Evolutionary conservation across 441 rosid genomes (phyloP).

Genomic region (Brassica balearica): DNA sequence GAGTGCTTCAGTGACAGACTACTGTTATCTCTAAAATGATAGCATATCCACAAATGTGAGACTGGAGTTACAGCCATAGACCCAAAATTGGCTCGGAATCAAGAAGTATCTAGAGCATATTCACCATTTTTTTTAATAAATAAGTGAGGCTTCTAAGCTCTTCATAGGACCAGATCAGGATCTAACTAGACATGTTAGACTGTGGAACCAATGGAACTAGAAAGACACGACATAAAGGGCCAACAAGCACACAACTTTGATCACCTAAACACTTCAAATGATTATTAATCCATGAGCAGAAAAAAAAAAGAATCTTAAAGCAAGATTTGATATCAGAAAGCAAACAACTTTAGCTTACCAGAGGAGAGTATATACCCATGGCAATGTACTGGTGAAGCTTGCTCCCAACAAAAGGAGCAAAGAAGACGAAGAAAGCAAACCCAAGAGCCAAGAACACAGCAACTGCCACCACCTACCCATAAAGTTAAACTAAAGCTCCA

Average conservation of each 20-base stretch:
- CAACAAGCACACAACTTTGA: slow-evolving; percentile 32
- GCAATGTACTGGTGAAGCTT: slow-evolving; percentile 75
- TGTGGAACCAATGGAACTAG: slow-evolving; percentile 25
- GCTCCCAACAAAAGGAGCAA: slow-evolving; percentile 96
- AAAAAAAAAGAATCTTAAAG: slow-evolving; percentile 20
- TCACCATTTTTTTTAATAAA: too few relatives aligned
- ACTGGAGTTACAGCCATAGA: slow-evolving; percentile 2
- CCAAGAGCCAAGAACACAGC: slow-evolving; percentile 97
- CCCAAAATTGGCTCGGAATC: neutral
- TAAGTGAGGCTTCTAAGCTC: neutral
- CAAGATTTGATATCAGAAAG: slow-evolving; percentile 38
- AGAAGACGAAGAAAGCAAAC: slow-evolving; percentile 98
- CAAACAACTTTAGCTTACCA: slow-evolving; percentile 58
- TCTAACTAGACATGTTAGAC: slow-evolving; percentile 27
- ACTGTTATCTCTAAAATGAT: neutral
- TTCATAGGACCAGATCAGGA: slow-evolving; percentile 27
- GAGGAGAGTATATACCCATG: slow-evolving; percentile 93
- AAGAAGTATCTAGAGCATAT: slow-evolving; percentile 16
- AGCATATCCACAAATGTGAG: neutral
- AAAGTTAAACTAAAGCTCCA: slow-evolving; percentile 18
- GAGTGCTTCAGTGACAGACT: neutral
- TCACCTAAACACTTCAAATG: neutral
- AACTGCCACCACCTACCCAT: slow-evolving; percentile 90
- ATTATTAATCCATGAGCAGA: slow-evolving; percentile 18
- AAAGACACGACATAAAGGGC: slow-evolving; percentile 28